Evolutionary conservation across 2,329 filamentous ascomycete genomes (phyloP), one percentile per base, ranked within the genome.

Genomic region (Gnomoniopsis sp.): DNA sequence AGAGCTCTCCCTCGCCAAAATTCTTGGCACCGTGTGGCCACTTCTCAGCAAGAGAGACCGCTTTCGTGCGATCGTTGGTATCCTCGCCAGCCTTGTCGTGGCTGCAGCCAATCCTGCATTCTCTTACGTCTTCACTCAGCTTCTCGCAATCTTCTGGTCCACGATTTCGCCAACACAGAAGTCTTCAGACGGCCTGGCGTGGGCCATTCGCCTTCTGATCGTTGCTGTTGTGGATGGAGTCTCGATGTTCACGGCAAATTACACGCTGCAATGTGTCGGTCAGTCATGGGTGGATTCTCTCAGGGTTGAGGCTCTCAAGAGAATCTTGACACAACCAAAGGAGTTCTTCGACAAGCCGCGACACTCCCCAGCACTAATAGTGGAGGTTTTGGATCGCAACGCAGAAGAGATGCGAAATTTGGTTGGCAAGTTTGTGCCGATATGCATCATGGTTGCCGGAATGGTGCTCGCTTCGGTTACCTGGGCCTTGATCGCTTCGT

Each of bases 351-450:
- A 91, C 63, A 76, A 80, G 52, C 79, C 88, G 2, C 77, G 79
- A 36, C 89, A 95, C 70, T 84, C 81, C 0, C 76, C 88, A 0
- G 77, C 79, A 1, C 78, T 80, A 2, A 79, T 98, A 46, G 85
- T 81, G 1, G 86, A 90, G 61, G 88, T 83, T 48, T 80, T 98
- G 0, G 91, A 96, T 66, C 83, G 88, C 17, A 90, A 91, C 66
- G 89, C 88, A 0, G 92, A 98, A 69, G 91, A 96, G 69, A 93
- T 95, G 84, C 84, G 90, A 10, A 92, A 90, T 65, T 76, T 98
- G 0, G 79, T 96, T 0, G 89, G 90, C 2, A 84, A 89, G 1
- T 96, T 96, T 67, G 79, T 88, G 0, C 88, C 89, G 1, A 84
- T 89, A 55, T 72, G 88, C 1, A 78, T 93, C 15, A 83, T 88